Percentiles rank a stretch among this genome's conserved stretches.
These are phyloP conservation scores for Punica granatum DNA, from an alignment of 345 rosid species.

Conservation along the genomic window DNA sequence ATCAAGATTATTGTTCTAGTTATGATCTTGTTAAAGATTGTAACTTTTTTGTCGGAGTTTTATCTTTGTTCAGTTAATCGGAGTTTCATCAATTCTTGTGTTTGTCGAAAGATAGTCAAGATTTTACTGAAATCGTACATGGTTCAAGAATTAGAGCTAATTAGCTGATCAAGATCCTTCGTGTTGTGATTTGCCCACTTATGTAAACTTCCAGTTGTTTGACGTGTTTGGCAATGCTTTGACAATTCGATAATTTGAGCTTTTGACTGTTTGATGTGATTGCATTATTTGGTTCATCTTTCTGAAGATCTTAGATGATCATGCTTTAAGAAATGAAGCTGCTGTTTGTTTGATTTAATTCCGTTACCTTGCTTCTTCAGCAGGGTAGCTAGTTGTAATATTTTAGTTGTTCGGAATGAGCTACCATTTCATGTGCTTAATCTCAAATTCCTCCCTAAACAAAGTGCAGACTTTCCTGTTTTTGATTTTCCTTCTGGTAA, in stretches of 20 bases:
- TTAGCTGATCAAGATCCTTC: background rate
- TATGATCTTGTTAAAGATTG: background rate
- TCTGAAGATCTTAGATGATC: no score
- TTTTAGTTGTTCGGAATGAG: background rate
- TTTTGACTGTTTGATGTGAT: slow-evolving; percentile 1
- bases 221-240: background rate
- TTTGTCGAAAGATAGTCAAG: background rate
- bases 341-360: background rate
- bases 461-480: background rate
- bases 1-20: background rate
- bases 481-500: background rate
- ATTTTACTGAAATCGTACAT: background rate
- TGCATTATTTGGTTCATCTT: no score
- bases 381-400: background rate
- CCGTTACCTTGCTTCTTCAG: background rate
- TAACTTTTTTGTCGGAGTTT: background rate
- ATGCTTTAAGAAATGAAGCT: background rate
- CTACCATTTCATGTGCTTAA: background rate
- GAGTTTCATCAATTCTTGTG: background rate
- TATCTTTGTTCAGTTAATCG: background rate
- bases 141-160: background rate
- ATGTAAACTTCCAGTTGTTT: background rate
- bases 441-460: background rate
- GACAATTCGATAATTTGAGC: background rate
- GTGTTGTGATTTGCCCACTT: background rate